Base-by-base conservation (phyloP, 345 rosid species). In the Anacardium occidentale region DNA sequence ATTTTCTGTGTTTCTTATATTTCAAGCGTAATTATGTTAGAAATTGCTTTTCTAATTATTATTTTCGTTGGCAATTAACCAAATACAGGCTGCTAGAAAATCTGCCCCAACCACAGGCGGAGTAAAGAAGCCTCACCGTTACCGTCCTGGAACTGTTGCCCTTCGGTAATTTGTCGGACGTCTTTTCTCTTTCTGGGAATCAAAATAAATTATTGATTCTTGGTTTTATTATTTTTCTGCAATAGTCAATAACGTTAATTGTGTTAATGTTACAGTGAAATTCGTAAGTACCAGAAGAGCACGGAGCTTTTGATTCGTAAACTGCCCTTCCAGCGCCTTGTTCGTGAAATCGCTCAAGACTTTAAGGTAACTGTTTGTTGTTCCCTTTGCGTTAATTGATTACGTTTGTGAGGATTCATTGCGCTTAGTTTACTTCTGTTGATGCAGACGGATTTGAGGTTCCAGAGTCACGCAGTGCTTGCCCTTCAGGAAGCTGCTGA, bases 401-500 rank as follows among this genome's bases (percentile, higher is more conserved):
- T 63, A 3, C 0, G 15, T 17, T 66, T 9, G 1, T 26, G 42
- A 8, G 25, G 6, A 0, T 2, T 10, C 8, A 7, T 6, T 37
- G 40, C 5, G 40, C 40, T 37, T 37, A 37, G 3, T 37, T 37
- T 37, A 3, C 7, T 6, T 37, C 24, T 13, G 1, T 47, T 50
- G 5, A 3, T 50, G 8, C 73, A 78, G 91, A 87, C 87, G 58
- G 93, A 90, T 70, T 54, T 88, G 83, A 84, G 91, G 72, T 90
- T 90, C 85, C 90, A 90, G 84, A 90, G 93, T 76, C 89, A 86
- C 55, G 93, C 96, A 0, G 93, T 90, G 5, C 83, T 86, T 0
- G 91, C 96, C 0, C 89, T 88, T 21, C 96, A 90, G 69, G 96
- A 90, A 74, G 96, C 90, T 10, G 95, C 87, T 0, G 95, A 90